Evolutionary conservation across 2,329 filamentous ascomycete genomes (phyloP).

Genomic region (Aureobasidium melanogenum): DNA sequence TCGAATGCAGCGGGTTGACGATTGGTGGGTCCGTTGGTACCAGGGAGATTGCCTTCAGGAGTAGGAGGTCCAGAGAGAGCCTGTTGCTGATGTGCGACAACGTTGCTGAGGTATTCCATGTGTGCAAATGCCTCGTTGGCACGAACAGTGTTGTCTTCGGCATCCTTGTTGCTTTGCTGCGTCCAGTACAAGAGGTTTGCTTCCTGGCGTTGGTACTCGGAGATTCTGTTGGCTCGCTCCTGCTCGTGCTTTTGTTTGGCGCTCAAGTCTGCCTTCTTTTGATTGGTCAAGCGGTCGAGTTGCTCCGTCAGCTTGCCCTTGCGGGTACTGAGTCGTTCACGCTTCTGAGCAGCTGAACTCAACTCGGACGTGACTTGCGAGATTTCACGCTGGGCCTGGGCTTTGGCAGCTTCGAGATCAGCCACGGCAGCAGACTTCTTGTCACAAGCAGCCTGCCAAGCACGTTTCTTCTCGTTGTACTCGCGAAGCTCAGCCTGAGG

Average conservation of each 20-base stretch:
- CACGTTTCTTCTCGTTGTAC: conserved; percentile 49
- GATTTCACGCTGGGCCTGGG: conserved; percentile 53
- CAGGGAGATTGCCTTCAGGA: conserved; percentile 52
- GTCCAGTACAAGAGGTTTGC: conserved; percentile 30
- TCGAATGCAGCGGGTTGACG: conserved; percentile 17
- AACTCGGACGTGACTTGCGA: conserved; percentile 57
- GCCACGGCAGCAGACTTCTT: conserved; percentile 41
- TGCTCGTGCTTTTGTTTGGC: conserved; percentile 26
- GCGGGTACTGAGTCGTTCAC: conserved; percentile 62
- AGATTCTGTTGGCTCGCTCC: conserved; percentile 20
- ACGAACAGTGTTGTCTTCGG: conserved; percentile 30
- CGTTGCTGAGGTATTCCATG: conserved; percentile 22
- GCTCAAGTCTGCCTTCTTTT: conserved; percentile 48
- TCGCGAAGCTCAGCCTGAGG: conserved; percentile 53
- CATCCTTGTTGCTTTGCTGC: conserved; percentile 29
- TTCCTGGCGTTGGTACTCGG: conserved; percentile 30
- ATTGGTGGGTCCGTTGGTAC: conserved; percentile 31
- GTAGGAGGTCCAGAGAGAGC: conserved; percentile 30
- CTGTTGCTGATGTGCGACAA: conserved; percentile 18
- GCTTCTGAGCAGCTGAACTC: conserved; percentile 54
- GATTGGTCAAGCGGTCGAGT: conserved; percentile 59
- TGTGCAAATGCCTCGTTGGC: conserved; percentile 32
- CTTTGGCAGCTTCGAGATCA: conserved; percentile 55
- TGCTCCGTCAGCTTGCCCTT: conserved; percentile 66
- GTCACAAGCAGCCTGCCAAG: conserved; percentile 47